Evolutionary conservation across 257 asterid species (phyloP).

Genomic region (Scutellaria galericulata): DNA sequence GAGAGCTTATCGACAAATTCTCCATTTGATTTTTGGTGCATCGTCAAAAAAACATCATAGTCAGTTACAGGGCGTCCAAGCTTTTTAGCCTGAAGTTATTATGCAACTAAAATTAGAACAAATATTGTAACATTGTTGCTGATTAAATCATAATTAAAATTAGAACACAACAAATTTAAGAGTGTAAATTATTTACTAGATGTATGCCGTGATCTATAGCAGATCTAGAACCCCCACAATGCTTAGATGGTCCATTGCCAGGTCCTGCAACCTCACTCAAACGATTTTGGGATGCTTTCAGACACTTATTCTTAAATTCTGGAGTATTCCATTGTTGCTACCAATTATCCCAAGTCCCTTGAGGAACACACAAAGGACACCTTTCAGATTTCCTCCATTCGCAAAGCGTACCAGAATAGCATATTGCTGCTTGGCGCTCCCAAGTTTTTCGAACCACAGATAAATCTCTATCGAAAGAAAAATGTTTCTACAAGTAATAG

Average conservation of each 20-base stretch:
- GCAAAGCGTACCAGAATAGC: background rate
- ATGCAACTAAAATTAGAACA: background rate
- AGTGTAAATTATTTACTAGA: background rate
- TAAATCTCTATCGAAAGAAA: background rate
- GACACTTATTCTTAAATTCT: background rate
- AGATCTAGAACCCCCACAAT: background rate
- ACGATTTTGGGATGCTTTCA: background rate
- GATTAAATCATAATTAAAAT: background rate
- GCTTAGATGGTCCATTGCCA: background rate
- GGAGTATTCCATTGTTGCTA: background rate
- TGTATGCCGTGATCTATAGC: background rate
- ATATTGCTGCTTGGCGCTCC: background rate
- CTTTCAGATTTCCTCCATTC: background rate
- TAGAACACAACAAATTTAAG: too few relatives aligned
- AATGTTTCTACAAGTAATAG: background rate
- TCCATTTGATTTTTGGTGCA: background rate
- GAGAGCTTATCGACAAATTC: conserved; percentile 1
- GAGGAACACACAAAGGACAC: background rate
- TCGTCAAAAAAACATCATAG: background rate
- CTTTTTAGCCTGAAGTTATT: background rate
- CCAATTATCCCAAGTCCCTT: background rate
- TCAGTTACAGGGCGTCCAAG: background rate
- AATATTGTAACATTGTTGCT: background rate
- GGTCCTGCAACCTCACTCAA: background rate
- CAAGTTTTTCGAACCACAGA: background rate